phyloP scores from a whole-genome alignment of 805 yeast species.

The Lachancea sp. region DNA sequence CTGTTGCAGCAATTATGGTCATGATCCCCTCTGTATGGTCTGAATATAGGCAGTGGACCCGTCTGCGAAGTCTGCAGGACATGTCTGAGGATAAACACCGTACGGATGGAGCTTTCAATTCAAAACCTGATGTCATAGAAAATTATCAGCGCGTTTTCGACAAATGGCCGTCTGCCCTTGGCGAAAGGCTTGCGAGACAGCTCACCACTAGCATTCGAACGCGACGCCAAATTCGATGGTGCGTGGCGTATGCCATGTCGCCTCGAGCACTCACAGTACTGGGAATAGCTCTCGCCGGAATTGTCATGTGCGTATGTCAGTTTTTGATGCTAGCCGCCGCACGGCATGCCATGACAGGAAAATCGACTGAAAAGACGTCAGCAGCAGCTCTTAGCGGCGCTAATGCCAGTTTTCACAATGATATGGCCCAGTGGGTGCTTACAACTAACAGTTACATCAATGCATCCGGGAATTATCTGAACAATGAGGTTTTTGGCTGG shows the following conservation, averaged over 20 bases:
- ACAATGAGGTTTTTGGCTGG: slow-evolving; percentile 62
- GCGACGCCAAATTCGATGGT: slow-evolving; percentile 32
- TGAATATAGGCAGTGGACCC: slow-evolving; percentile 46
- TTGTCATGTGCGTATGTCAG: slow-evolving; percentile 50
- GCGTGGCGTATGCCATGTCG: slow-evolving; percentile 42
- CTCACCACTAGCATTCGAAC: slow-evolving; percentile 6
- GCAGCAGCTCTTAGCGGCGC: slow-evolving; percentile 9
- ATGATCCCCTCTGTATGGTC: slow-evolving; percentile 40
- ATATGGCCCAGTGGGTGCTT: slow-evolving; percentile 44
- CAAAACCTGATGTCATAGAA: slow-evolving; percentile 17
- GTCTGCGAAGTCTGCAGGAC: slow-evolving; percentile 20
- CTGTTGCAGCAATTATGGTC: slow-evolving; percentile 37
- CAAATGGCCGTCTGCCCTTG: slow-evolving; percentile 20
- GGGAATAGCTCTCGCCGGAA: slow-evolving; percentile 51
- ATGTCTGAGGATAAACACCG: background rate
- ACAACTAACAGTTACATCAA: slow-evolving; percentile 51
- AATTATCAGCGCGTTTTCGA: slow-evolving; percentile 21
- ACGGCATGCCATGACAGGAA: slow-evolving; percentile 6
- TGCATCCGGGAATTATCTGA: slow-evolving; percentile 45
- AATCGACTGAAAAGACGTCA: slow-evolving; percentile 1
- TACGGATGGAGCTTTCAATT: background rate
- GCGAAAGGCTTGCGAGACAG: slow-evolving; percentile 11
- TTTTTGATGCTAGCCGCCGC: slow-evolving; percentile 36
- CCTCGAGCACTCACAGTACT: slow-evolving; percentile 45
- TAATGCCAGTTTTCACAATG: slow-evolving; percentile 24